These are phyloP conservation scores for Lanmaoa rubissima DNA, from an alignment of 768 basidiomycete genomes.

Conservation along the genomic window DNA sequence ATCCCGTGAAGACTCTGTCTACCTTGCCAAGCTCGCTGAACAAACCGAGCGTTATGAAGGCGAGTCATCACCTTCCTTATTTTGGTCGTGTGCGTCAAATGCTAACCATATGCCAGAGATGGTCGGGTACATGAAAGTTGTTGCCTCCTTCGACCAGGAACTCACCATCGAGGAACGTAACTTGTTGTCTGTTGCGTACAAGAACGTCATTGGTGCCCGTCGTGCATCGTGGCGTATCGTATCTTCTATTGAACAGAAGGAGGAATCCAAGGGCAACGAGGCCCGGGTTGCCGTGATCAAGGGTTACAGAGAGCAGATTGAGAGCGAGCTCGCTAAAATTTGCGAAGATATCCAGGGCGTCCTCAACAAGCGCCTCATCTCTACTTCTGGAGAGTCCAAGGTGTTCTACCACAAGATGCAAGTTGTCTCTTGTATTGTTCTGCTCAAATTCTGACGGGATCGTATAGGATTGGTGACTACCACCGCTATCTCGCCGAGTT, in stretches of 20 bases:
- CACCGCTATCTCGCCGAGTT: conserved; percentile 99
- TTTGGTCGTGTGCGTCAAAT: conserved; percentile 14
- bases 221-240: conserved; percentile 99
- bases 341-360: conserved; percentile 98
- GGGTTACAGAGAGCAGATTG: conserved; percentile 96
- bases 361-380: conserved; percentile 96
- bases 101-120: conserved; percentile 57
- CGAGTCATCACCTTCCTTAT: conserved; percentile 29
- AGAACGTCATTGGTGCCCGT: conserved; percentile 98
- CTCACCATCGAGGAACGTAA: conserved; percentile 99
- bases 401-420: conserved; percentile 99
- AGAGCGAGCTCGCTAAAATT: conserved; percentile 94
- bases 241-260: conserved; percentile 98
- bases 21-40: conserved; percentile 99
- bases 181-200: conserved; percentile 96
- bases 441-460: conserved; percentile 11
- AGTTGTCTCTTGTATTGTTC: conserved; percentile 26
- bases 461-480: conserved; percentile 93
- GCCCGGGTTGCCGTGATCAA: conserved; percentile 76
- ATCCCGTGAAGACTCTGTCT: conserved; percentile 91
- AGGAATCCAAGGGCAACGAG: conserved; percentile 97
- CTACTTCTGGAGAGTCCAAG: conserved; percentile 94
- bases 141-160: conserved; percentile 96
- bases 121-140: conserved; percentile 99
- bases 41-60: conserved; percentile 99